Conservation (phyloP, 306 rosid genomes). For the Trifolium repens region DNA sequence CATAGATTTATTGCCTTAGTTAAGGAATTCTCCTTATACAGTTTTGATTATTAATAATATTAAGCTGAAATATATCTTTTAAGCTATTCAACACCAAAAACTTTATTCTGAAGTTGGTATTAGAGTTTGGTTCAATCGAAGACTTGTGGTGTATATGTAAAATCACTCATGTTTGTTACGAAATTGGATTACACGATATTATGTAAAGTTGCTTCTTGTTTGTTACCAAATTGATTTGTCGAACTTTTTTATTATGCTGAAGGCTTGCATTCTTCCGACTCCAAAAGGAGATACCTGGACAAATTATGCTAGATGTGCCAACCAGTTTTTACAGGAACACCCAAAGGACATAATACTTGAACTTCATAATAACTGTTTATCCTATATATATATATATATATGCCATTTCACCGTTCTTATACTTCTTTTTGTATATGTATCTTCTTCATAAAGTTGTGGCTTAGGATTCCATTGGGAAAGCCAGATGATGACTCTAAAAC, state of each 20-base stretch:
- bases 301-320: conserved; percentile 79
- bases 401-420: conserved; percentile 22
- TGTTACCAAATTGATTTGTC: background rate
- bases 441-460: conserved; percentile 62
- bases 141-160: background rate
- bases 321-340: conserved; percentile 63
- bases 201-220: too few relatives aligned
- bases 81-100: background rate
- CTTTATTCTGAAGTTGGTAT: background rate
- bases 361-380: background rate
- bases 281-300: conserved; percentile 71
- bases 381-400: background rate
- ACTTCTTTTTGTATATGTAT: conserved; percentile 31
- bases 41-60: background rate
- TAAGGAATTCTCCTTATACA: background rate
- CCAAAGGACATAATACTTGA: conserved; percentile 43
- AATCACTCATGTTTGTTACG: background rate
- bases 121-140: background rate
- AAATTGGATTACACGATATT: background rate
- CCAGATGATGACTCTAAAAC: conserved; percentile 54
- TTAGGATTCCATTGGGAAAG: conserved; percentile 71
- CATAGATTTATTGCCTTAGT: too few relatives aligned
- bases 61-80: background rate
- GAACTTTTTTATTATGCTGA: background rate
- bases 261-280: conserved; percentile 80